These are phyloP conservation scores for Musa balbisiana DNA, from an alignment of 202 grass and related monocot species.

Conservation along the genomic window DNA sequence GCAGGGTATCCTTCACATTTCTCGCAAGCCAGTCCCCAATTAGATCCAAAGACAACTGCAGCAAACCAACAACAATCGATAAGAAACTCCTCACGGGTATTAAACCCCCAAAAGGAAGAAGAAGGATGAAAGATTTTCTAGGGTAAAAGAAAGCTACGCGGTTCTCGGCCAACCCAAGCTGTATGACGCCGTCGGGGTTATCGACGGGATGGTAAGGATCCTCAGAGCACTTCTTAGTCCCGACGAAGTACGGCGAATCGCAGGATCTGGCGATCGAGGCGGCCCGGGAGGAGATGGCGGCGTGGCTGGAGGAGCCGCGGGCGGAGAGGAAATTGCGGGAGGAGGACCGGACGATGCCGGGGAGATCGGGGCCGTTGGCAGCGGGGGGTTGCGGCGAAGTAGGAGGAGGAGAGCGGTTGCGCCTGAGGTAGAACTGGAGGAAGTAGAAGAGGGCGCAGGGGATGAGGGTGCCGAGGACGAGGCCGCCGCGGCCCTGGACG, in stretches of 20 bases:
- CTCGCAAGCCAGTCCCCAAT: conserved; percentile 62
- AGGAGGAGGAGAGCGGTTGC: conserved; percentile 28
- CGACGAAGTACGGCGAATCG: conserved; percentile 66
- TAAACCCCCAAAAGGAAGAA: neutral
- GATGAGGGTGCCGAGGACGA: conserved; percentile 91
- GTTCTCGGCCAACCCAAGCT: conserved; percentile 91
- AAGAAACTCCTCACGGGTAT: neutral
- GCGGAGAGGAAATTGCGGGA: conserved; percentile 43
- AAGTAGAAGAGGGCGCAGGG: conserved; percentile 99
- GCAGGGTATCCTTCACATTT: conserved; percentile 39
- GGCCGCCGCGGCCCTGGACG: conserved; percentile 87
- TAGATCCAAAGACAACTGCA: conserved; percentile 89
- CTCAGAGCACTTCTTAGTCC: conserved; percentile 36
- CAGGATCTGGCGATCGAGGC: conserved; percentile 23
- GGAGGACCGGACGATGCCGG: conserved; percentile 31
- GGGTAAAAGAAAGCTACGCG: conserved; percentile 26
- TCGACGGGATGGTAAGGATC: conserved; percentile 44
- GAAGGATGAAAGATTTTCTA: neutral
- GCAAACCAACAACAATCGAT: conserved; percentile 15
- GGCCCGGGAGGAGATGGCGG: conserved; percentile 43
- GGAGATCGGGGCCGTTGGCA: neutral
- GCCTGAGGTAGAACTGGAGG: conserved; percentile 46
- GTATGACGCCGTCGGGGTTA: conserved; percentile 69
- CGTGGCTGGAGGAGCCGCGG: conserved; percentile 29
- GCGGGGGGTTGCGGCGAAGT: neutral